Percentiles rank a stretch among this genome's conserved stretches.
phyloP scores from a whole-genome alignment of 2,329 filamentous ascomycete genomes.

The Aspergillus carbonarius region DNA sequence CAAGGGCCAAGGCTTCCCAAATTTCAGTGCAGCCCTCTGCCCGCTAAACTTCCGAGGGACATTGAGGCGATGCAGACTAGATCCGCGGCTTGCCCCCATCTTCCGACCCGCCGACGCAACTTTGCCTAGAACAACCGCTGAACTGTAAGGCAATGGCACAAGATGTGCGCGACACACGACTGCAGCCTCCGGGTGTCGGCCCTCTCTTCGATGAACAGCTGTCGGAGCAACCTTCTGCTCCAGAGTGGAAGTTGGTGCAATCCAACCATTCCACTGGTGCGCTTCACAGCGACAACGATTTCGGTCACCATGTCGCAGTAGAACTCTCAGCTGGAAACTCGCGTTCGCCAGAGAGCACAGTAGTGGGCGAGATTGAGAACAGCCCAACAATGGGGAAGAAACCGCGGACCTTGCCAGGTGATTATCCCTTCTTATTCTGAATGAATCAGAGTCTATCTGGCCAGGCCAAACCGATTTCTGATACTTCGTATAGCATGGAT shows the following conservation, averaged over 20 bases:
- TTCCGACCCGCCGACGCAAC: conserved; percentile 24
- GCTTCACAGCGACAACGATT: conserved; percentile 22
- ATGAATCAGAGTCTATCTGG: background rate
- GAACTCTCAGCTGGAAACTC: conserved; percentile 21
- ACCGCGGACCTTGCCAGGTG: conserved; percentile 42
- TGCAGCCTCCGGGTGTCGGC: conserved; percentile 20
- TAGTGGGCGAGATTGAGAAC: conserved; percentile 13
- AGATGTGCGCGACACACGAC: conserved; percentile 28
- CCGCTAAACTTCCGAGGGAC: conserved; percentile 14
- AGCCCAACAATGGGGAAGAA: conserved; percentile 13
- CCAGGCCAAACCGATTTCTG: conserved; percentile 5
- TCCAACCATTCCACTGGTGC: conserved; percentile 11
- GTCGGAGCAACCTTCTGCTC: conserved; percentile 20
- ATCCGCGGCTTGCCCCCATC: conserved; percentile 20
- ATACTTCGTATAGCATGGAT: conserved; percentile 41
- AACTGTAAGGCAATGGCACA: conserved; percentile 32
- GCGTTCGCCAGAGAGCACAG: conserved; percentile 19
- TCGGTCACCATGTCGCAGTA: conserved; percentile 20
- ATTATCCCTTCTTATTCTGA: background rate
- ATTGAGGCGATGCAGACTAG: conserved; percentile 28
- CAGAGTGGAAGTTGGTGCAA: conserved; percentile 15
- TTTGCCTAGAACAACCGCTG: conserved; percentile 19
- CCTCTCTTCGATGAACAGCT: conserved; percentile 22
- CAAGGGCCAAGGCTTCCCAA: background rate
- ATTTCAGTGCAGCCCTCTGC: background rate